These are phyloP conservation scores for Nothophaeocryptopus gaeumannii DNA, from an alignment of 2,329 filamentous ascomycete species.

Conservation along the genomic window DNA sequence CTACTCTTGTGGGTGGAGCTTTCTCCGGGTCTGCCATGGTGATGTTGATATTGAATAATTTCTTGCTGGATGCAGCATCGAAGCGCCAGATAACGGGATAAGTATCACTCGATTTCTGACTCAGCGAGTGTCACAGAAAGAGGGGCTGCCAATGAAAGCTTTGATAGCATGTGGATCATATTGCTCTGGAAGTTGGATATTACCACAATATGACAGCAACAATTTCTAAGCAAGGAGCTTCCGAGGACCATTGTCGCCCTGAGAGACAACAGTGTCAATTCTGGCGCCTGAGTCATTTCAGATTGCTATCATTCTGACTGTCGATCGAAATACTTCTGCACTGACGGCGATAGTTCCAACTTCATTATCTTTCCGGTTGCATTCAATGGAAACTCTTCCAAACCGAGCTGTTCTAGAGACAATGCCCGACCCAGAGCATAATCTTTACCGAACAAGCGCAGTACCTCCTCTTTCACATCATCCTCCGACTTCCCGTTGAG, in stretches of 20 bases:
- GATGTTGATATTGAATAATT: not conserved
- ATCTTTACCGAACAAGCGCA: conserved; percentile 22
- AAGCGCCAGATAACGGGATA: too few species aligned
- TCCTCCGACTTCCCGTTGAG: conserved; percentile 17
- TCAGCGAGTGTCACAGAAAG: too few species aligned
- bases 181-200: not conserved
- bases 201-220: conserved; percentile 3
- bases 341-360: conserved; percentile 13
- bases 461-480: conserved; percentile 20
- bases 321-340: not conserved
- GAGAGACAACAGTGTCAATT: too few species aligned
- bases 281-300: too few species aligned
- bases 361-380: conserved; percentile 29
- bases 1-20: not conserved
- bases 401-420: conserved; percentile 20
- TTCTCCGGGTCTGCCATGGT: conserved; percentile 11
- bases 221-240: too few species aligned
- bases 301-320: not conserved
- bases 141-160: too few species aligned
- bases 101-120: too few species aligned
- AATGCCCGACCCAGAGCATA: conserved; percentile 22
- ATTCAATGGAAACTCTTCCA: conserved; percentile 25
- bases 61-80: too few species aligned
- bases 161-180: too few species aligned
- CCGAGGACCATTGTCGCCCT: too few species aligned